Evolutionary conservation across 345 rosid genomes (phyloP), one percentile per base, ranked within the genome.

Genomic region (Linum tenue): DNA sequence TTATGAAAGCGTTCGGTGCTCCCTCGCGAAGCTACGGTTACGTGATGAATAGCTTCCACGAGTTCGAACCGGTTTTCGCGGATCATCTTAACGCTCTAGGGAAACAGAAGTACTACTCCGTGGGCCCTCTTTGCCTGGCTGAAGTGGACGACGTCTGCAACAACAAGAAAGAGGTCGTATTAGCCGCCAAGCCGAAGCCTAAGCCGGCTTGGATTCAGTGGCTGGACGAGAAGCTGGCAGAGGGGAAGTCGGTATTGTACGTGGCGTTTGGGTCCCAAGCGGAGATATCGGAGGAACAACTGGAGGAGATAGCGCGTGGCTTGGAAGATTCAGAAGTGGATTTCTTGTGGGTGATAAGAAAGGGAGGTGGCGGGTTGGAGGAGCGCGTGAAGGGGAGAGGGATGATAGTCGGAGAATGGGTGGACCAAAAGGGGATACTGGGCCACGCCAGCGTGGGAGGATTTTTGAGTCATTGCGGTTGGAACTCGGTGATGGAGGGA

Each of bases 241-340:
- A 77, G 37, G 87, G 84, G 3, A 63, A 71, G 36, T 56, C 87
- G 2, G 92, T 89, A 50, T 63, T 91, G 37, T 91, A 89, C 70
- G 90, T 83, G 1, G 96, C 96, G 1, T 89, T 89, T 64, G 98
- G 98, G 60, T 74, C 98, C 2, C 96, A 91, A 37, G 81, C 85
- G 1, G 92, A 87, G 69, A 72, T 87, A n/a, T 77, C 89, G 15
- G 12, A 59, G 3, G 75, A 72, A 8, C 92, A 89, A 51, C 68
- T 89, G 38, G 70, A 63, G 44, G 89, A 91, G 67, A 71, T 87
- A 58, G 81, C 83, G 2, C 58, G 5, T 2, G 98, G 89, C 41
- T 64, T 91, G 66, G 86, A 83, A 64, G 81, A 80, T 44, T 89
- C 95, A 0, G 72, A 73, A 67, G 84, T 70, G 2, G 78, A 75